Evolutionary conservation across 2,329 filamentous ascomycete species (phyloP).

Genomic region (Iodosphaeria phyllophila): DNA sequence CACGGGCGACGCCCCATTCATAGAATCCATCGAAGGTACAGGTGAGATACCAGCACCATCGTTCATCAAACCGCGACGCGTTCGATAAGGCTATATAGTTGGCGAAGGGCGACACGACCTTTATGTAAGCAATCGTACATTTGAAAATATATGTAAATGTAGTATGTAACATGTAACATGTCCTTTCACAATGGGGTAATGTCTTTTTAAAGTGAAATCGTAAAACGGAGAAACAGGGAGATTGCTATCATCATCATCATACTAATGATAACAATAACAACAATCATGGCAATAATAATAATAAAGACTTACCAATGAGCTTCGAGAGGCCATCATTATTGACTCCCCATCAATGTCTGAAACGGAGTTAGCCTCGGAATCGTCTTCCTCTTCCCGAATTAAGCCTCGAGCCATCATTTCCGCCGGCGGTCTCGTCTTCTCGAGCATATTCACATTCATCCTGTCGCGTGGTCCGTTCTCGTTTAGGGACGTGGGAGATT

Average conservation of each 20-base stretch:
- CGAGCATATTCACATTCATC: slow-evolving; percentile 73
- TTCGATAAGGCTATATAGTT: slow-evolving; percentile 33
- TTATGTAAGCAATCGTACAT: too few species aligned
- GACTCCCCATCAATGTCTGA: slow-evolving; percentile 70
- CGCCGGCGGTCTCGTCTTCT: slow-evolving; percentile 73
- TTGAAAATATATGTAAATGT: too few species aligned
- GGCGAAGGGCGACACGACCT: too few species aligned
- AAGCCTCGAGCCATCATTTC: slow-evolving; percentile 79
- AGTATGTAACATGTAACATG: too few species aligned
- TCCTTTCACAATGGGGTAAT: too few species aligned
- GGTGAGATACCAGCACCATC: slow-evolving; percentile 53
- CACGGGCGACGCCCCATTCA: slow-evolving; percentile 48
- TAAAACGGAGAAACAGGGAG: too few species aligned
- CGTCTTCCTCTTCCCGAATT: slow-evolving; percentile 73
- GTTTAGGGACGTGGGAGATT: slow-evolving; percentile 62
- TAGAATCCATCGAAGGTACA: slow-evolving; percentile 79
- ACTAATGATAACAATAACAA: slow-evolving; percentile 6
- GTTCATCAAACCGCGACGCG: slow-evolving; percentile 42
- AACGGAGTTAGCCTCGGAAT: slow-evolving; percentile 67
- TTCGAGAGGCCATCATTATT: slow-evolving; percentile 47
- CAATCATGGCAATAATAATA: slow-evolving; percentile 2
- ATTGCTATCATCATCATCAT: too few species aligned
- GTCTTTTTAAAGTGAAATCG: too few species aligned
- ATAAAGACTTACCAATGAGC: slow-evolving; percentile 40
- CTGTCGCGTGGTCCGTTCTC: slow-evolving; percentile 80